Evolutionary conservation across 2,329 filamentous ascomycete species (phyloP).

Genomic region (Neopestalotiopsis clavispora): DNA sequence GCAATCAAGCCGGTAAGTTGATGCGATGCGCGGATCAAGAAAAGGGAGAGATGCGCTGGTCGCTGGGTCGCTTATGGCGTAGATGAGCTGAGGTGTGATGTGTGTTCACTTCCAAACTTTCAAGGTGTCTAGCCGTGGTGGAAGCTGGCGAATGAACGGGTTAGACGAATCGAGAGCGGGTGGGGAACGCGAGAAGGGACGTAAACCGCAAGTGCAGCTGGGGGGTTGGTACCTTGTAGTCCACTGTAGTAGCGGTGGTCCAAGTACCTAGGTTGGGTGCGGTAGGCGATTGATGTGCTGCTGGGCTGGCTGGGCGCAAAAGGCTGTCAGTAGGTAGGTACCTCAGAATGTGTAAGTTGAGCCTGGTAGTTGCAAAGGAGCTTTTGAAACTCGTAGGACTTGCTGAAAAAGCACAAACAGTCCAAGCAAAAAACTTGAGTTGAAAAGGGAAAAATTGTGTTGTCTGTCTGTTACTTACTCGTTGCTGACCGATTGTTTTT

Average conservation of each 20-base stretch:
- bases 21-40: background rate
- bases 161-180: background rate
- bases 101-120: conserved; percentile 16
- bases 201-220: background rate
- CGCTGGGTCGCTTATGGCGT: background rate
- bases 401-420: background rate
- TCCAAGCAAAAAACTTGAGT: background rate
- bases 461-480: background rate
- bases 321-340: background rate
- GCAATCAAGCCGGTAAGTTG: conserved; percentile 15
- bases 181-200: conserved; percentile 12
- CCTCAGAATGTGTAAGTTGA: background rate
- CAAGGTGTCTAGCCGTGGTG: conserved; percentile 3
- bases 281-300: background rate
- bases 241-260: background rate
- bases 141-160: conserved; percentile 10
- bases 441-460: background rate
- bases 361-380: no score
- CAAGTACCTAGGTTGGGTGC: background rate
- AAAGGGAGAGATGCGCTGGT: conserved; percentile 2
- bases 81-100: conserved; percentile 10
- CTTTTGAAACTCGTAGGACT: background rate
- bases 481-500: background rate
- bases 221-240: background rate
- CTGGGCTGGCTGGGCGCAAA: background rate